Base-by-base conservation (phyloP, 2,329 filamentous ascomycete species). In the Atkinsonella hypoxylon region DNA sequence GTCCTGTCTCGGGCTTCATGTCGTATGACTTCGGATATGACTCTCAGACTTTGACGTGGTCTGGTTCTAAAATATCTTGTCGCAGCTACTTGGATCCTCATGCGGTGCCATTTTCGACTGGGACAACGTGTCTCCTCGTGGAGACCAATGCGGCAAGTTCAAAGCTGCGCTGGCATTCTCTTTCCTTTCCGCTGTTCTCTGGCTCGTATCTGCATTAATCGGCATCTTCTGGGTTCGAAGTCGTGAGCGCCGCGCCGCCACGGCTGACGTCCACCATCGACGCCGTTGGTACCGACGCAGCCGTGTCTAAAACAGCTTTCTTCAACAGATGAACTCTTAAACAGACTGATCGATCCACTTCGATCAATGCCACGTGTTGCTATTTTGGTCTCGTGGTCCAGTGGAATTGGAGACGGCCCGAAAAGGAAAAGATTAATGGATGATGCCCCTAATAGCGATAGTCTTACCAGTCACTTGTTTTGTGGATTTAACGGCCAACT, bases 101-200 rank as follows among this genome's bases (percentile, higher is more conserved):
- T 83, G 80, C 58, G 79, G 79, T 36, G 65, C 69, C 55, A 65
- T 78, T 54, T 85, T 82, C 62, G 59, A 78, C 62, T 87, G 83
- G 82, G 62, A 63, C 53, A 72, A 74, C 48, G 70, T 87, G 52
- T 61, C 67, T 32, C 65, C 76, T 47, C 57, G 66, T 43, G 68
- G 69, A 45, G 68, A 71, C 55, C 67, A 75, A 44, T 91, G 86
- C 65, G 74, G 78, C 52, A 77, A 80, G 58, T 86, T 79, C 77
- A 87, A 85, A 68, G 79, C 86, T 40, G 73, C 79, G 54, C 77
- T 87, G 58, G 84, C 84, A 4, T 89, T 89, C 61, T 70, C 75
- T 46, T 89, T 89, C 68, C 66, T 89, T 50, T 83, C 81, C 2
- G 83, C 83, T 50, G 74, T 86, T 56, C 72, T 82, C 61, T 89